These are phyloP conservation scores for Aspergillus unguis DNA, from an alignment of 2,329 filamentous ascomycete genomes.

Conservation along the genomic window DNA sequence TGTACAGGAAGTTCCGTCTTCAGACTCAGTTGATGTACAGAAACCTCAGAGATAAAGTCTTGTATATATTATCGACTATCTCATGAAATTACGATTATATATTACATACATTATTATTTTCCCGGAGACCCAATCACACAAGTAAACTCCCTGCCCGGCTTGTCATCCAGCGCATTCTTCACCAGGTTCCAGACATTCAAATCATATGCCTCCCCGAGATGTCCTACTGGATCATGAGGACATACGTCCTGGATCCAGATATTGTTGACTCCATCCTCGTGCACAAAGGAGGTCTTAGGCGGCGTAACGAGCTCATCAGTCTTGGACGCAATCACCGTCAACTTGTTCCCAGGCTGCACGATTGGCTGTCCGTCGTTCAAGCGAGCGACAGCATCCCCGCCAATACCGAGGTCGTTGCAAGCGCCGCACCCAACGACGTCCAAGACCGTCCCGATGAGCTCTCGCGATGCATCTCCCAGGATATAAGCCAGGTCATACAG, in stretches of 20 bases:
- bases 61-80: neutral
- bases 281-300: conserved; percentile 27
- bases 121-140: conserved; percentile 31
- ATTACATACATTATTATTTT: conserved; percentile 14
- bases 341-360: conserved; percentile 30
- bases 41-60: neutral
- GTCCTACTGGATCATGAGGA: conserved; percentile 33
- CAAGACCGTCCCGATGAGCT: conserved; percentile 23
- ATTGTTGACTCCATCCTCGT: conserved; percentile 33
- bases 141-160: conserved; percentile 25
- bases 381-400: conserved; percentile 26
- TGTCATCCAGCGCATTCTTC: conserved; percentile 33
- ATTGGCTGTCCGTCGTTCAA: conserved; percentile 36
- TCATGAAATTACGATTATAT: neutral
- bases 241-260: conserved; percentile 34
- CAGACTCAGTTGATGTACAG: conserved; percentile 6
- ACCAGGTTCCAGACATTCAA: conserved; percentile 40
- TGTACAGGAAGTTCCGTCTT: conserved; percentile 10
- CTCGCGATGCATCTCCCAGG: conserved; percentile 26
- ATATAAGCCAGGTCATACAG: conserved; percentile 30
- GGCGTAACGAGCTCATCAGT: conserved; percentile 38
- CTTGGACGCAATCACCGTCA: conserved; percentile 35
- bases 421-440: conserved; percentile 31
- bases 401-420: conserved; percentile 31
- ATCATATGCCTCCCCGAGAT: conserved; percentile 40